Evolutionary conservation across 345 rosid species (phyloP), one percentile per base, ranked within the genome.

Genomic region (Pseudoturritis turrita): DNA sequence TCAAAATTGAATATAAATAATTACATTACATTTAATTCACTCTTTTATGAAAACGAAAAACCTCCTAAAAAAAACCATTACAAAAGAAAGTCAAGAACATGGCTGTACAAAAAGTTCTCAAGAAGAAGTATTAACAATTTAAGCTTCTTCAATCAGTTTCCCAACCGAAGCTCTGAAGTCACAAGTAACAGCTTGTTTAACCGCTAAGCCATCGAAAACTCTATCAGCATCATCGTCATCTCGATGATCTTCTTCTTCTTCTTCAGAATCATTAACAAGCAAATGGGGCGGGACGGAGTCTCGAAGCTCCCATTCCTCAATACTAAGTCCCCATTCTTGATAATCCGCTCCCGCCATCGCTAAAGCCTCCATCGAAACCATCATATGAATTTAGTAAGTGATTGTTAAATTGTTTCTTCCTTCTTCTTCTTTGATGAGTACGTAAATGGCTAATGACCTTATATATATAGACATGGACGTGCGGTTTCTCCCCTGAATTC

Each of bases 291-390:
- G 77, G 0, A 65, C 44, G 0, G 54, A 68, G 5, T 78, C 84
- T 47, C 76, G 51, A 25, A 25, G 52, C 76, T 78, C 82, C 84
- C 80, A 76, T 62, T 84, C 65, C 40, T 80, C 79, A 10, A 51
- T 43, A 50, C 72, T 61, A 44, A 76, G 44, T 18, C 80, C 83
- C 76, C 69, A 76, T 60, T 63, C 81, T 19, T 37, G n/a, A 72
- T 55, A 80, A 26, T 76, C 81, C 11, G 6, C 28, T 26, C 84
- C 85, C 0, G 83, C 80, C 85, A 84, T 84, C 28, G 85, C 85
- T 76, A 84, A 65, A 46, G 84, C 83, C 61, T 84, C 85, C 41
- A 81, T 25, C 0, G 84, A 80, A 62, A 62, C 66, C 66, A 77
- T 54, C 76, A 54, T n/a, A n/a, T 59, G 4, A 29, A 6, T 2